Evolutionary conservation across 768 basidiomycete species (phyloP), one percentile per base, ranked within the genome.

Genomic region (Boletus rubroflammeus): DNA sequence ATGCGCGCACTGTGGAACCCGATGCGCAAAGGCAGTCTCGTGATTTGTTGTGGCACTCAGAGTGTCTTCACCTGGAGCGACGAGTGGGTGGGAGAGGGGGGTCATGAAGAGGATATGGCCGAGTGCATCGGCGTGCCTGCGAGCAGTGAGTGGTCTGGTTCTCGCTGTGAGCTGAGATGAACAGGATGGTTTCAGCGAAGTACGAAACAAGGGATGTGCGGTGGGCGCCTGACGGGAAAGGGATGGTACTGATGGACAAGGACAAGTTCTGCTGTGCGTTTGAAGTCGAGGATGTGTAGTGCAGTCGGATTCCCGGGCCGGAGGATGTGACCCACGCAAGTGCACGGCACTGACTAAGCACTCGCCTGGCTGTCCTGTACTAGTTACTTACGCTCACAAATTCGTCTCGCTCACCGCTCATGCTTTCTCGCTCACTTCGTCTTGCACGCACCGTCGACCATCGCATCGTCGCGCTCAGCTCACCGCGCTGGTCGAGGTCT

Each of bases 81-180:
- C 57, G 90, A 92, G 62, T 90, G 87, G 88, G 71, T 83, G 15
- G 78, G 76, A 28, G 83, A 83, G 42, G 75, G 70, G 6, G 80
- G 77, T 5, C 79, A 80, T 41, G 84, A 83, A 63, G 72, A 75
- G 57, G 92, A 93, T 63, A 86, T 93, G 72, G 91, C 92, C 3
- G 94, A 96, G 69, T 95, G 92, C 62, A 82, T 95, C 32, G 90
- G 90, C 7, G 82, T 97, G 5, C 94, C 94, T 32, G 81, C 87
- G n/a, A 82, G 90, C 89, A 72, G 90, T 81, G 28, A 51, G 57
- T 54, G 36, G 25, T 29, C 29, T n/a, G 14, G 23, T 47, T 49
- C 1, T 39, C 9, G 7, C 5, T 43, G 21, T 15, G 19, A 11
- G 11, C 34, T 40, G 26, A 31, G 14, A 39, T 40, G 49, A 51